These are phyloP conservation scores for Dendrobium nobile DNA, from an alignment of 106 monocot species.

Conservation along the genomic window DNA sequence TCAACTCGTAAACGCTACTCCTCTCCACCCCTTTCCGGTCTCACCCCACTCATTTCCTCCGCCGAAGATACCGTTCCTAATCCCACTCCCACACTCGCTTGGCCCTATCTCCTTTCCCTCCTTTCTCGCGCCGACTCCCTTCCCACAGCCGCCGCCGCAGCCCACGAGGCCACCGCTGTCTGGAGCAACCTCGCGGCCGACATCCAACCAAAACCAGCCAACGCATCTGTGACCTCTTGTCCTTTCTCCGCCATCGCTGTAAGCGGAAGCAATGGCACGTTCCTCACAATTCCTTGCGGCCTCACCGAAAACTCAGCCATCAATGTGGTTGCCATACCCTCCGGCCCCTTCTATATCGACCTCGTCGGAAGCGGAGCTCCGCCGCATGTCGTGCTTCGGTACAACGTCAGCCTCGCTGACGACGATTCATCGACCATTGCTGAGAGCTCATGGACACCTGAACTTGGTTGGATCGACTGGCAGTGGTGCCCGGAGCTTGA, in stretches of 20 bases:
- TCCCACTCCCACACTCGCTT: conserved; percentile 13
- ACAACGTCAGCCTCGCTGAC: conserved; percentile 45
- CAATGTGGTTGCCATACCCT: conserved; percentile 47
- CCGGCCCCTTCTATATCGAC: conserved; percentile 39
- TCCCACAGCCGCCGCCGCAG: conserved; percentile 41
- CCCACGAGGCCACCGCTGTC: conserved; percentile 48
- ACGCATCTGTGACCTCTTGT: conserved; percentile 11
- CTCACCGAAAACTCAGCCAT: conserved; percentile 69
- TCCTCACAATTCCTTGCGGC: conserved; percentile 59
- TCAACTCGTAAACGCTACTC: conserved; percentile 21
- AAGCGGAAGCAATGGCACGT: conserved; percentile 9
- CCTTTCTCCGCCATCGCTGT: conserved; percentile 24
- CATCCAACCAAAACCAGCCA: not conserved
- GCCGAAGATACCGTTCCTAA: not conserved
- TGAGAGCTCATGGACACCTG: conserved; percentile 45
- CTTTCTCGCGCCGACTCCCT: conserved; percentile 64
- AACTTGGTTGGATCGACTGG: conserved; percentile 51
- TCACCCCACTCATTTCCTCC: no score
- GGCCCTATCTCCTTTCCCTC: conserved; percentile 45
- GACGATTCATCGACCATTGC: conserved; percentile 23
- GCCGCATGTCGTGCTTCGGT: conserved; percentile 34
- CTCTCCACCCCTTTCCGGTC: conserved; percentile 9
- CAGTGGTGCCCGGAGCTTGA: conserved; percentile 52
- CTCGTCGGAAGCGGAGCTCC: conserved; percentile 22
- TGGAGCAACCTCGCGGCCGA: conserved; percentile 31